These are phyloP conservation scores for Rhynchospora tenuis DNA, from an alignment of 176 grass and related monocot genomes.

Conservation along the genomic window DNA sequence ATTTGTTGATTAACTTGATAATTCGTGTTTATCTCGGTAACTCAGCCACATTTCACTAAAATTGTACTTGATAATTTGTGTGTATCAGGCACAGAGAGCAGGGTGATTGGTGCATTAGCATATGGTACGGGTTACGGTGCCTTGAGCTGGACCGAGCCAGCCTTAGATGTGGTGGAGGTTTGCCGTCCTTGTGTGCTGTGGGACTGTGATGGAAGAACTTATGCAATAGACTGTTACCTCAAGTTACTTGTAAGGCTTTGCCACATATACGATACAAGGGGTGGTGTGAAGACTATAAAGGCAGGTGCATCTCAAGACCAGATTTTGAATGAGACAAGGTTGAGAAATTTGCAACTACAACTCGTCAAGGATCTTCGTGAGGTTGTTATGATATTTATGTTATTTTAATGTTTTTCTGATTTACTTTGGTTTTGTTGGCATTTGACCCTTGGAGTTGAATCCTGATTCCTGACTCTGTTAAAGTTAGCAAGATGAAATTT, in stretches of 20 bases:
- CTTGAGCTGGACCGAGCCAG: conserved; percentile 92
- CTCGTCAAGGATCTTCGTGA: conserved; percentile 96
- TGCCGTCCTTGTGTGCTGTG: conserved; percentile 93
- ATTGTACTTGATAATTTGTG: background rate
- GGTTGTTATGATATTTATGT: conserved; percentile 39
- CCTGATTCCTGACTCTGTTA: background rate
- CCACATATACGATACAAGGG: conserved; percentile 94
- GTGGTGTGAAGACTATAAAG: conserved; percentile 93
- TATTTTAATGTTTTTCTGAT: background rate
- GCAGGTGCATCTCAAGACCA: conserved; percentile 94
- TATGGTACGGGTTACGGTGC: conserved; percentile 99
- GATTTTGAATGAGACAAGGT: conserved; percentile 95
- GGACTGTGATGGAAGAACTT: conserved; percentile 86
- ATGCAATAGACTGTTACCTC: conserved; percentile 91
- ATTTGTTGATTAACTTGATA: background rate
- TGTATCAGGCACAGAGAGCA: conserved; percentile 54
- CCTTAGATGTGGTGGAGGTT: conserved; percentile 95
- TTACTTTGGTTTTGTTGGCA: background rate
- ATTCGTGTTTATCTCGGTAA: background rate
- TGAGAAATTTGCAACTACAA: conserved; percentile 91
- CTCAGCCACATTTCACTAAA: background rate
- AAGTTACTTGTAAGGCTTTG: conserved; percentile 94
- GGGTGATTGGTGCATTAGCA: conserved; percentile 97
- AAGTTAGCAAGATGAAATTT: background rate
- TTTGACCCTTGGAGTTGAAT: background rate